phyloP scores from a whole-genome alignment of 179 eudicot genomes.

The Spergularia azorica region DNA sequence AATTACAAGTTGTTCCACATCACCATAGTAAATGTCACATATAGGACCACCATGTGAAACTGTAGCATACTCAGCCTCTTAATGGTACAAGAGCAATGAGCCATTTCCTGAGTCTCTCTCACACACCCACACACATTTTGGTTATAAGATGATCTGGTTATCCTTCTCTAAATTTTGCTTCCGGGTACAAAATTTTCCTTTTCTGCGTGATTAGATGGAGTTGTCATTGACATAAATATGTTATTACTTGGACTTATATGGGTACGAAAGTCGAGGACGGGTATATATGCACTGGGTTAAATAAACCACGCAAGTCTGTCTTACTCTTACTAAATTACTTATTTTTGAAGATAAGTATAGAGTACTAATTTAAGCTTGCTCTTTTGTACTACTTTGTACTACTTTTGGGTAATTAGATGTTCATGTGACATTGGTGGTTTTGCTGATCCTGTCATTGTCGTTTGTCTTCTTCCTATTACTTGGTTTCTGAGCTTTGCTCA shows the following conservation, averaged over 20 bases:
- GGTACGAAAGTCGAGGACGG: neutral
- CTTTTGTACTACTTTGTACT: no score
- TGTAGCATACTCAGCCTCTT: slow-evolving; percentile 14
- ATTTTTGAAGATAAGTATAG: no score
- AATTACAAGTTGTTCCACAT: slow-evolving; percentile 21
- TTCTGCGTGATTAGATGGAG: slow-evolving; percentile 22
- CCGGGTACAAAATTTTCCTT: slow-evolving; percentile 17
- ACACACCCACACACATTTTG: neutral
- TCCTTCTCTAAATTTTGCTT: neutral
- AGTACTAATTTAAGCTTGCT: no score
- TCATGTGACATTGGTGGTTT: neutral
- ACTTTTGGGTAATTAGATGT: slow-evolving; percentile 1
- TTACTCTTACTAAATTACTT: no score
- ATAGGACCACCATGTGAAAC: slow-evolving; percentile 34
- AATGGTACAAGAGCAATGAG: slow-evolving; percentile 16
- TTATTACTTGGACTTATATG: slow-evolving; percentile 5
- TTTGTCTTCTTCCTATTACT: no score
- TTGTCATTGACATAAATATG: slow-evolving; percentile 13
- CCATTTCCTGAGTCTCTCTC: neutral
- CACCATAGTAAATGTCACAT: slow-evolving; percentile 18
- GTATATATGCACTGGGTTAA: neutral
- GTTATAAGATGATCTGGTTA: slow-evolving; percentile 17
- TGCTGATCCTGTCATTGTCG: neutral
- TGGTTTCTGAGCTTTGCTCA: no score
- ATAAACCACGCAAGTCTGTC: neutral